A percentile compares a stretch with the other conserved stretches of the same genome.
Evolutionary conservation across 257 asterid genomes (phyloP).

Genomic region (Solanum bulbocastanum): DNA sequence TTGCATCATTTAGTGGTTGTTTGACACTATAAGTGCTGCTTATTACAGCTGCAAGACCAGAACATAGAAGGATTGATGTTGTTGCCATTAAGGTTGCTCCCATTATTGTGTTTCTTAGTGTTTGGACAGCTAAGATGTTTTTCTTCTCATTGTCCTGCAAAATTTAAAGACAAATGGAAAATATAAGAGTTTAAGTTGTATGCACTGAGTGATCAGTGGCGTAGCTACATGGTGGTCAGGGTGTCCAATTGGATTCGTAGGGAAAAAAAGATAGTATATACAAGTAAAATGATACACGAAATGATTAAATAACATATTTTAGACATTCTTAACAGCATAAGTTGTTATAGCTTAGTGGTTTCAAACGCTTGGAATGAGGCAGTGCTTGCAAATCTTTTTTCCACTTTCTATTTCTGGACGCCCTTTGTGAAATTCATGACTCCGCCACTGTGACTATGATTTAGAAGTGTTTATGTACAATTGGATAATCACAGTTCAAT

Average conservation of each 20-base stretch:
- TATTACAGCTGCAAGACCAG: conserved; percentile 81
- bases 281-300: no score
- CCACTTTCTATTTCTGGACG: background rate
- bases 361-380: background rate
- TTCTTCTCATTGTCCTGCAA: conserved; percentile 88
- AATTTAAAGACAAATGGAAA: background rate
- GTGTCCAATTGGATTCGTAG: no score
- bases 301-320: no score
- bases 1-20: conserved; percentile 64
- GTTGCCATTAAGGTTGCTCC: conserved; percentile 94
- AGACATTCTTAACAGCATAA: background rate
- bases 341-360: background rate
- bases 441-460: no score
- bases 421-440: no score
- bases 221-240: no score
- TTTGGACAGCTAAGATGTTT: conserved; percentile 84
- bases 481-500: no score
- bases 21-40: conserved; percentile 90
- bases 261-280: no score
- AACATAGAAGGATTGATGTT: conserved; percentile 70
- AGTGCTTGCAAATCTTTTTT: background rate
- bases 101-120: conserved; percentile 82
- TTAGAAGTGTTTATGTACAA: no score
- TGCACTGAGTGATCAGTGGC: no score
- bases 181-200: background rate